Evolutionary conservation across 2,329 filamentous ascomycete genomes (phyloP), one percentile per base, ranked within the genome.

Genomic region (Apiospora koreana): DNA sequence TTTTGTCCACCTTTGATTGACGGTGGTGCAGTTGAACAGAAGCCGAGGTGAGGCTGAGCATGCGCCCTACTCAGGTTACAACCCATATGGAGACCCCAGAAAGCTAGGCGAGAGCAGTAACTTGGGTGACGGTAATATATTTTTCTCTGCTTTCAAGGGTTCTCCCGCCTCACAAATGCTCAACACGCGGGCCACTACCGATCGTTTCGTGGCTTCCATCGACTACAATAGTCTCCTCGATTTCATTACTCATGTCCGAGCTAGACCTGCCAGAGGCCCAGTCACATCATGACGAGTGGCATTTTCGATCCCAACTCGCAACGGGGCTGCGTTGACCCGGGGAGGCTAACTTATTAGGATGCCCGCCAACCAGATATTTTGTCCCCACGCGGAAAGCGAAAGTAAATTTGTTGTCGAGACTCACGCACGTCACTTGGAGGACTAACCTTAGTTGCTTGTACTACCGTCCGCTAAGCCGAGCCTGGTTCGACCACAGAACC

Each of bases 341-440:
- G 65, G 65, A 35, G 41, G 25, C 42, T 46, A 46, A 46, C 42
- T n/a, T 43, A 46, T 67, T 46, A 23, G 45, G 45, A 43, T 46
- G 28, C 65, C 65, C 65, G 42, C 65, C 42, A 23, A 41, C 35
- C 28, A 62, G 23, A 46, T 67, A 46, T 46, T 67, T 16, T 46
- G 65, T 46, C 65, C 45, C 65, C 65, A 67, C 65, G 65, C 65
- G 65, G 65, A 67, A 67, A 67, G 42, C 65, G 42, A 46, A 35
- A 67, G 42, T 38, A 62, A 62, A 67, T 46, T 43, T 31, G 65
- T 66, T n/a, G 38, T n/a, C 38, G 41, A 41, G 65, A 46, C 35
- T 67, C 65, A 67, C 42, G 65, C 65, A 67, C 65, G 23, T 67
- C 65, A 46, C 42, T 43, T n/a, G 25, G 31, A 46, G 42, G 12